Conservation (phyloP, 305 asterid species). For the Fraxinus latifolia region DNA sequence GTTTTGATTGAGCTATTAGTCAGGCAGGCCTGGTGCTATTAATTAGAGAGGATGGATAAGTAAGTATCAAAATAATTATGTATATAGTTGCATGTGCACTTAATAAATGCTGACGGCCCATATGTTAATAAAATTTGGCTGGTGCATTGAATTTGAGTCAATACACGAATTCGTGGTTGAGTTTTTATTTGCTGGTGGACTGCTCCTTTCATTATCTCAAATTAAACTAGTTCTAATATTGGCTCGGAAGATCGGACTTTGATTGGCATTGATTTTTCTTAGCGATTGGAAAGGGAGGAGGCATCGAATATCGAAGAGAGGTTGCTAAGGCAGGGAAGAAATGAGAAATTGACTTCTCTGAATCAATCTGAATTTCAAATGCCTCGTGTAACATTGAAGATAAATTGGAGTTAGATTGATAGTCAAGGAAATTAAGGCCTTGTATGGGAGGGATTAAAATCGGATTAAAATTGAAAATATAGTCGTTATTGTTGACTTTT, state of each 20-base stretch:
- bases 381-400: not conserved
- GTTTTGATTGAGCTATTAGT: not conserved
- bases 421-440: not conserved
- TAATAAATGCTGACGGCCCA: constrained; percentile 9
- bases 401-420: not conserved
- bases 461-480: too few relatives aligned
- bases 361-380: not conserved
- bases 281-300: not conserved
- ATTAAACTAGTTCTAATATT: not conserved
- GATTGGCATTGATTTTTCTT: not conserved
- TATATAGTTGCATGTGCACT: constrained; percentile 17
- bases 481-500: too few relatives aligned
- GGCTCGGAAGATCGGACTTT: not conserved
- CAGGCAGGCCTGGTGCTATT: not conserved
- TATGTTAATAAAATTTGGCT: not conserved
- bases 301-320: not conserved
- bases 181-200: not conserved
- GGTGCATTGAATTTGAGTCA: not conserved
- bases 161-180: not conserved
- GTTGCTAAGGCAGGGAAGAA: not conserved
- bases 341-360: not conserved
- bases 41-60: not conserved
- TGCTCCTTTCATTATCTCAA: not conserved
- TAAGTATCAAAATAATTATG: not conserved
- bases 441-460: too few relatives aligned